Evolutionary conservation across 192 early-diverging fungal species (phyloP).

Genomic region (Endogone sp.): DNA sequence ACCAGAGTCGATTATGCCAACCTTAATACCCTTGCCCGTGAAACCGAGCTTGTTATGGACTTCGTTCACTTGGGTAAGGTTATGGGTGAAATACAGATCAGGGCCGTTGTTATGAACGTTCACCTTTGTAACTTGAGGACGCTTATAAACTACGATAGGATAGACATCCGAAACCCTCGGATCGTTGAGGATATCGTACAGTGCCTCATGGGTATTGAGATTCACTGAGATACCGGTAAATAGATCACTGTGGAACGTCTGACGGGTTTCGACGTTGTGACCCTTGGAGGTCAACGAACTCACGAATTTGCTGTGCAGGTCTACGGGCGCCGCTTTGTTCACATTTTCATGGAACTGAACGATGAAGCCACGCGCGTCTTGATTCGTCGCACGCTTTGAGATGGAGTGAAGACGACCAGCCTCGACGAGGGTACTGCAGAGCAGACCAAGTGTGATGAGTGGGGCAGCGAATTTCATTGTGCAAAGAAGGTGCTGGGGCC

Average conservation of each 20-base stretch:
- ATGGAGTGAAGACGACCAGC: background rate
- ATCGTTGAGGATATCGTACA: background rate
- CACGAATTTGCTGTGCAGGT: background rate
- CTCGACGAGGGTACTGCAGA: background rate
- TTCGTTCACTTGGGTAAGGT: constrained; percentile 43
- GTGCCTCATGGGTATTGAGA: background rate
- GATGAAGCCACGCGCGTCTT: background rate
- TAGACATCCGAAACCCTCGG: background rate
- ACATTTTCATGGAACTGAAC: background rate
- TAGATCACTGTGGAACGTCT: background rate
- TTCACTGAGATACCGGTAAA: constrained; percentile 5
- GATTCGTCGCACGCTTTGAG: background rate
- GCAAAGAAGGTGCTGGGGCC: background rate
- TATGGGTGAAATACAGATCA: constrained; percentile 29
- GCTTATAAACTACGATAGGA: background rate
- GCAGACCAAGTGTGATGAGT: background rate
- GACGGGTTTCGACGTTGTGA: background rate
- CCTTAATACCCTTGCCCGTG: constrained; percentile 57
- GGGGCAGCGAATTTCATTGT: background rate
- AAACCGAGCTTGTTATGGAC: constrained; percentile 44
- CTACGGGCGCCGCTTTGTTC: background rate
- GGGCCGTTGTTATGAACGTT: background rate
- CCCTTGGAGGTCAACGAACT: background rate
- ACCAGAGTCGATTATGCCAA: constrained; percentile 69
- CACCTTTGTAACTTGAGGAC: background rate